Percentiles rank a stretch among this genome's conserved stretches.
Evolutionary conservation across 208 protist species (phyloP).

Genomic region (Leishmania turanica): DNA sequence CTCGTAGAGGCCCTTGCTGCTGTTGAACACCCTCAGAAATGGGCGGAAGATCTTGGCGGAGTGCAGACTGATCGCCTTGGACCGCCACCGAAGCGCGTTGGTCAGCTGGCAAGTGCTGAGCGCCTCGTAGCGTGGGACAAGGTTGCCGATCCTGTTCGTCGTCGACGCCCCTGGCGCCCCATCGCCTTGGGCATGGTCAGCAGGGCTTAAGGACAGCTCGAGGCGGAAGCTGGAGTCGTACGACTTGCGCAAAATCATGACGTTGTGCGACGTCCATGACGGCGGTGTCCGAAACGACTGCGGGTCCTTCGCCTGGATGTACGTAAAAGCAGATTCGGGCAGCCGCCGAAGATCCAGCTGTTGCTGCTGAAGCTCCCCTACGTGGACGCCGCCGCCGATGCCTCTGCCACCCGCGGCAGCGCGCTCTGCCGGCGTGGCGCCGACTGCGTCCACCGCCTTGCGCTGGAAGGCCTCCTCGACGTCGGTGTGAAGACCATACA

Average conservation of each 20-base stretch:
- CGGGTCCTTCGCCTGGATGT: constrained; percentile 42
- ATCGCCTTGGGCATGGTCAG: constrained; percentile 19
- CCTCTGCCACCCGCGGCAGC: constrained; percentile 45
- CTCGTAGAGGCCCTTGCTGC: constrained; percentile 52
- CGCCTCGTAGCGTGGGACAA: constrained; percentile 44
- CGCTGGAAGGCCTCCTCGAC: constrained; percentile 48
- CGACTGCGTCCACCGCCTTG: constrained; percentile 30
- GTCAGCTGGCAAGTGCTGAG: constrained; percentile 80
- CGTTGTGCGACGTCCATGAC: constrained; percentile 38
- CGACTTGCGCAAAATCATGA: constrained; percentile 72
- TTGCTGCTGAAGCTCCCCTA: constrained; percentile 42
- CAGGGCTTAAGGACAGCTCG: constrained; percentile 71
- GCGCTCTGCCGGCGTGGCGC: constrained; percentile 42
- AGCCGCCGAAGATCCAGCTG: constrained; percentile 57
- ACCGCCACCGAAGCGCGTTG: constrained; percentile 70
- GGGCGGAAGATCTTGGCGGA: constrained; percentile 55
- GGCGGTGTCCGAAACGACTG: constrained; percentile 30
- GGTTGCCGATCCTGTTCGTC: constrained; percentile 13
- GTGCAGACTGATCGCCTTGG: constrained; percentile 63
- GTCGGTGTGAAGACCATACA: constrained; percentile 55
- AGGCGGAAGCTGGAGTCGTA: constrained; percentile 77
- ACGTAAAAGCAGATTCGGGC: constrained; percentile 43
- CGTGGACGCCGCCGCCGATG: constrained; percentile 26
- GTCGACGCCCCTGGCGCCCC: constrained; percentile 2
- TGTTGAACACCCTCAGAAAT: constrained; percentile 47